Conservation (phyloP, 257 asterid species). For the Avicennia marina region DNA sequence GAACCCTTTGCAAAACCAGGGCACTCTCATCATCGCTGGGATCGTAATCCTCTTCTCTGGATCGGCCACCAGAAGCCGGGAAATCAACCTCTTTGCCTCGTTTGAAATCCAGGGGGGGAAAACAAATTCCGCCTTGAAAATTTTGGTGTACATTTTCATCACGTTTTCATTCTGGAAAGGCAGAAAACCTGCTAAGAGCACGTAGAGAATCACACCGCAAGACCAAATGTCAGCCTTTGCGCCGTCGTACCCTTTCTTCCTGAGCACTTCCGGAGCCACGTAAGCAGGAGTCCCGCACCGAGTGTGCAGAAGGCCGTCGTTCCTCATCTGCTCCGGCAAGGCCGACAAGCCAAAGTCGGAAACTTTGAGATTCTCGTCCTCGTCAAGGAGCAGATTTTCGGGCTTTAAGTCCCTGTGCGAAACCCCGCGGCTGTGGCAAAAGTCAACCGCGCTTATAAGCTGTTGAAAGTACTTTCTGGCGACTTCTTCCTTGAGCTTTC, state of each 20-base stretch:
- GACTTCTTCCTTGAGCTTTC: slow-evolving; percentile 32
- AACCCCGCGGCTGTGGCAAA: slow-evolving; percentile 38
- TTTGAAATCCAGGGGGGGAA: slow-evolving; percentile 47
- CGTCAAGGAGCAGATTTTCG: slow-evolving; percentile 59
- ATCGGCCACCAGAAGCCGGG: slow-evolving; percentile 40
- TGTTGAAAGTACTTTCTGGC: slow-evolving; percentile 52
- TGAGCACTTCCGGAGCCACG: slow-evolving; percentile 51
- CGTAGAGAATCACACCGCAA: slow-evolving; percentile 55
- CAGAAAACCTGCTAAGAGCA: slow-evolving; percentile 42
- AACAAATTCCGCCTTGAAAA: slow-evolving; percentile 36
- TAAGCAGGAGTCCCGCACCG: slow-evolving; percentile 60
- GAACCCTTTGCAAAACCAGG: slow-evolving; percentile 42
- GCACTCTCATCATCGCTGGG: slow-evolving; percentile 35
- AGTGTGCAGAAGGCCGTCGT: slow-evolving; percentile 47
- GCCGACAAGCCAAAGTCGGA: slow-evolving; percentile 58
- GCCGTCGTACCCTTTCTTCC: slow-evolving; percentile 46
- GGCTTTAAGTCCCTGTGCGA: slow-evolving; percentile 39
- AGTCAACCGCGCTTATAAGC: slow-evolving; percentile 42
- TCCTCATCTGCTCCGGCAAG: slow-evolving; percentile 29
- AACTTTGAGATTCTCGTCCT: slow-evolving; percentile 41
- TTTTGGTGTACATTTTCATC: slow-evolving; percentile 33
- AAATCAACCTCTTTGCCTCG: slow-evolving; percentile 37
- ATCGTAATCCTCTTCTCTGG: slow-evolving; percentile 43
- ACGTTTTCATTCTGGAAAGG: slow-evolving; percentile 48
- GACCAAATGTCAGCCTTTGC: slow-evolving; percentile 56